Percentiles rank a stretch among this genome's conserved stretches.
Conservation (phyloP, 768 basidiomycete genomes). For the Kwoniella newhampshirensis region DNA sequence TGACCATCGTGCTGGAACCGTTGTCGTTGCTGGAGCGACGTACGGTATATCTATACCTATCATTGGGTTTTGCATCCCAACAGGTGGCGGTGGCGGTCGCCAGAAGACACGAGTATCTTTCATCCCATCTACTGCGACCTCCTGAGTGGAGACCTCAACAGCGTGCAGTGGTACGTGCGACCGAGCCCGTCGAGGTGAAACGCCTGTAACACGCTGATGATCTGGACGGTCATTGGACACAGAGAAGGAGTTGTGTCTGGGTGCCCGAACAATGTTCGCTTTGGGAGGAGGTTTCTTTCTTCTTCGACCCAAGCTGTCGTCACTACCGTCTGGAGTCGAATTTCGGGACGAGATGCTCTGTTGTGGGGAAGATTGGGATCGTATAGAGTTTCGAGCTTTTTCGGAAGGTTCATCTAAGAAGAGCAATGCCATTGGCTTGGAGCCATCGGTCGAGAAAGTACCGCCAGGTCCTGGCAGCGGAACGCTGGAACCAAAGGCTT, state of each 20-base stretch:
- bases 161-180: too few species aligned
- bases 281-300: conserved; percentile 15
- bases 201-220: too few species aligned
- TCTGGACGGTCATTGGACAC: background rate
- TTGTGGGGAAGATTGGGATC: background rate
- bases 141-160: background rate
- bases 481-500: too few species aligned
- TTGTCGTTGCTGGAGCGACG: background rate
- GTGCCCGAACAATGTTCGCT: conserved; percentile 23
- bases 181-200: too few species aligned
- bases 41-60: background rate
- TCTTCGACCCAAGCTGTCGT: conserved; percentile 1
- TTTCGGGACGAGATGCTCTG: background rate
- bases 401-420: too few species aligned
- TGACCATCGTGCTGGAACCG: background rate
- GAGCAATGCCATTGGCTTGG: too few species aligned
- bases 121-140: background rate
- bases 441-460: too few species aligned
- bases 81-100: background rate
- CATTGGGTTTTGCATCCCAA: background rate
- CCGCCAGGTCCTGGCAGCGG: background rate
- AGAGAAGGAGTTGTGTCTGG: conserved; percentile 19
- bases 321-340: conserved; percentile 10
- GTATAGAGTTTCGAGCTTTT: too few species aligned
- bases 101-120: background rate